phyloP scores from a whole-genome alignment of 2,329 filamentous ascomycete species.

The Aplosporella prunicola region DNA sequence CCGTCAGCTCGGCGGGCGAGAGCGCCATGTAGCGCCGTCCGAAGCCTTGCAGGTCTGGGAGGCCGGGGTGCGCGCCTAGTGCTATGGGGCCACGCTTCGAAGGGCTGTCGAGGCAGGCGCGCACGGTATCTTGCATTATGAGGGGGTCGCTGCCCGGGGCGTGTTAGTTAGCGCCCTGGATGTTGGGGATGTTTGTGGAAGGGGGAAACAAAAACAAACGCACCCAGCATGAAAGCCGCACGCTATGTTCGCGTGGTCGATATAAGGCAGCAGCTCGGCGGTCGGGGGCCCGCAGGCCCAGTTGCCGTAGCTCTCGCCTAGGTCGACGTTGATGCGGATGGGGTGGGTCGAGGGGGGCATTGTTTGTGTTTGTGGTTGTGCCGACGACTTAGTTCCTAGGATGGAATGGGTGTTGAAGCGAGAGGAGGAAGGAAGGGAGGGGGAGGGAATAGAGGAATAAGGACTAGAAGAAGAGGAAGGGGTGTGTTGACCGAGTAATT shows the following conservation, averaged over 20 bases:
- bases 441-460: not conserved
- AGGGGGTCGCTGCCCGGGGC: constrained; percentile 43
- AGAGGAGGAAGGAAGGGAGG: not conserved
- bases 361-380: constrained; percentile 11
- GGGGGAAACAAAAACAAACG: not conserved
- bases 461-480: not conserved
- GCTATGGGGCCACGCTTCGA: constrained; percentile 49
- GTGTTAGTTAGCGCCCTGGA: too few relatives aligned
- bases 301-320: constrained; percentile 46
- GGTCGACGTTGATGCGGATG: constrained; percentile 45
- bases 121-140: constrained; percentile 55
- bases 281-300: constrained; percentile 46
- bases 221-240: constrained; percentile 48
- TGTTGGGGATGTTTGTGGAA: not conserved
- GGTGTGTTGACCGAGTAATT: too few relatives aligned
- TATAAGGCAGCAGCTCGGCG: constrained; percentile 50
- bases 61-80: constrained; percentile 53
- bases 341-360: constrained; percentile 44
- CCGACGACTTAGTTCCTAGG: not conserved
- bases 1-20: constrained; percentile 46
- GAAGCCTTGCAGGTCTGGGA: constrained; percentile 58
- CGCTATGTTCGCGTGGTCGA: constrained; percentile 54
- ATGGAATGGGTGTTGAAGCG: too few relatives aligned
- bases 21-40: constrained; percentile 54
- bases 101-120: too few relatives aligned